phyloP scores from a whole-genome alignment of 2,329 filamentous ascomycete genomes.

The Fusarium miscanthi region DNA sequence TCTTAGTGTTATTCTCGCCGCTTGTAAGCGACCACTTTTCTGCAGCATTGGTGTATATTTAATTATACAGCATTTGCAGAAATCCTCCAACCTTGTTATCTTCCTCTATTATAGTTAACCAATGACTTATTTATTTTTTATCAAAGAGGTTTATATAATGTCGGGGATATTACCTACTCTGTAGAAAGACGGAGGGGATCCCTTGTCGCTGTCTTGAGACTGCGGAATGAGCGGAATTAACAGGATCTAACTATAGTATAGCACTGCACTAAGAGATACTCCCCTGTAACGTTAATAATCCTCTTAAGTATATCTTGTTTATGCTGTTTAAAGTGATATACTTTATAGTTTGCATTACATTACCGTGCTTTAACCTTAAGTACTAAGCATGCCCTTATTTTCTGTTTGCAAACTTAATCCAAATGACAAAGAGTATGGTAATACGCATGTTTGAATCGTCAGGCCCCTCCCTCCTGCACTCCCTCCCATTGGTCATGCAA shows the following conservation, averaged over 20 bases:
- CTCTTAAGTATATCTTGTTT: neutral
- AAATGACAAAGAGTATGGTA: neutral
- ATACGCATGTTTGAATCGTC: accelerated
- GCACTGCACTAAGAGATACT: neutral
- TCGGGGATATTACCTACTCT: neutral
- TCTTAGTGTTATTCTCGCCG: neutral
- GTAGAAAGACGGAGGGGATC: no score
- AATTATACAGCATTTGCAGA: accelerated
- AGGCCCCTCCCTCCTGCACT: accelerated
- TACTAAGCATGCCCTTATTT: neutral
- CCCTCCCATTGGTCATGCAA: neutral
- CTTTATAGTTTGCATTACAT: no score
- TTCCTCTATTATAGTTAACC: accelerated
- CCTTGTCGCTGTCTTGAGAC: neutral
- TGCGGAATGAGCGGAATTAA: neutral
- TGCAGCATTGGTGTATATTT: accelerated
- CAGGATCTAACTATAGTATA: no score
- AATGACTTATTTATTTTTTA: accelerated
- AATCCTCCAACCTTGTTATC: neutral
- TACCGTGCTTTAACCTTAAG: no score
- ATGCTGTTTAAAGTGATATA: no score
- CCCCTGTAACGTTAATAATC: neutral
- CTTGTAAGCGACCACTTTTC: neutral
- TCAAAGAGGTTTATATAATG: no score
- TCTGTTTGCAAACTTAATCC: accelerated